Percentiles rank a stretch among this genome's conserved stretches.
Conservation (phyloP, 192 early-diverging fungal species). For the Gorgonomyces haynaldii region DNA sequence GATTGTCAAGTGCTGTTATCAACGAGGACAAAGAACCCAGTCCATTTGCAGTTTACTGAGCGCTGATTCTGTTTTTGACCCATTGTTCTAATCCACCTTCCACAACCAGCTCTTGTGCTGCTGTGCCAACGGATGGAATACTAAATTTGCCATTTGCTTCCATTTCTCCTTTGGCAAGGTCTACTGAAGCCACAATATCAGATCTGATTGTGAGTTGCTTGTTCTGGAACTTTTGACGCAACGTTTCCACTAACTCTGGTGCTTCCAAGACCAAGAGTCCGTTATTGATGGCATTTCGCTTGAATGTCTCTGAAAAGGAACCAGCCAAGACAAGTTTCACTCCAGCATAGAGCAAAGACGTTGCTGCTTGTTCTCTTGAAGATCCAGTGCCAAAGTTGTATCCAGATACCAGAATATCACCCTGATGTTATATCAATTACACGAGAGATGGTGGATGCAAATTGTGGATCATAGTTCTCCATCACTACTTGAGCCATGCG, state of each 20-base stretch:
- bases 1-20: too few relatives aligned
- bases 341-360: conserved; percentile 77
- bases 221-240: conserved; percentile 34
- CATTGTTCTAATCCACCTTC: conserved; percentile 90
- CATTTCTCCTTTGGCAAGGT: conserved; percentile 59
- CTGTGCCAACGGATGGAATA: conserved; percentile 66
- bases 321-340: conserved; percentile 79
- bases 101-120: conserved; percentile 95
- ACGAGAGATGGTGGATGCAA: conserved; percentile 51
- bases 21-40: too few relatives aligned
- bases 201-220: conserved; percentile 59
- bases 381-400: conserved; percentile 98
- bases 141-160: conserved; percentile 32
- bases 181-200: conserved; percentile 58
- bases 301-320: conserved; percentile 95
- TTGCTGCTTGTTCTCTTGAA: conserved; percentile 95
- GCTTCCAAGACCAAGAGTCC: conserved; percentile 84
- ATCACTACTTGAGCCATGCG: conserved; percentile 92
- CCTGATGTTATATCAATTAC: conserved; percentile 28
- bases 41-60: too few relatives aligned
- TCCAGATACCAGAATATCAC: conserved; percentile 81
- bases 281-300: conserved; percentile 98
- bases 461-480: conserved; percentile 95
- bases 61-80: conserved; percentile 49
- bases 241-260: conserved; percentile 64